Conservation (phyloP, 202 grass and related monocot species). For the Elaeis oleifera region DNA sequence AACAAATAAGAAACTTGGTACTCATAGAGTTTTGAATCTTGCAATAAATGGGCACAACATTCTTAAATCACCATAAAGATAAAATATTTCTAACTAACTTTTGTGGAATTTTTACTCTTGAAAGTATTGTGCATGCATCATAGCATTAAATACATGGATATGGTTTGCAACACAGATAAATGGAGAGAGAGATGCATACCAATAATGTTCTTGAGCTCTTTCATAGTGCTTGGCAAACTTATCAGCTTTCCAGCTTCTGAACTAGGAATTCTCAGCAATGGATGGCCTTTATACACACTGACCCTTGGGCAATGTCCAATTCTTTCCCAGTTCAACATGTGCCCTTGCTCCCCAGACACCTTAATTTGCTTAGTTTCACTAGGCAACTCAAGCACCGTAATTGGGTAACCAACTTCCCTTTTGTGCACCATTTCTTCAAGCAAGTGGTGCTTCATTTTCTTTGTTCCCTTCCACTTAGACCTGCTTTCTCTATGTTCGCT, state of each 20-base stretch:
- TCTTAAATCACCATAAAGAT: no score
- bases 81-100: no score
- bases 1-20: conserved; percentile 8
- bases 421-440: conserved; percentile 34
- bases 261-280: conserved; percentile 34
- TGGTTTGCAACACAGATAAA: no score
- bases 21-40: no score
- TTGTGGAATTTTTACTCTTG: no score
- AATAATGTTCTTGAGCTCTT: conserved; percentile 43
- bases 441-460: conserved; percentile 19
- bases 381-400: conserved; percentile 33
- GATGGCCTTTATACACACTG: conserved; percentile 74
- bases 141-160: no score
- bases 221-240: conserved; percentile 58
- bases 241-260: conserved; percentile 70
- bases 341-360: background rate
- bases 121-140: no score
- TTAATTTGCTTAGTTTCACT: conserved; percentile 8
- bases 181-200: conserved; percentile 21
- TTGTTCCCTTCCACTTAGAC: conserved; percentile 5
- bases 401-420: conserved; percentile 46
- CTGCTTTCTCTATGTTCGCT: conserved; percentile 48
- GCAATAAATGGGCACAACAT: no score
- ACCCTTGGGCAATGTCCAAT: conserved; percentile 37
- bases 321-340: background rate